Evolutionary conservation across 768 basidiomycete species (phyloP), one percentile per base, ranked within the genome.

Genomic region (Podaxis rugospora): DNA sequence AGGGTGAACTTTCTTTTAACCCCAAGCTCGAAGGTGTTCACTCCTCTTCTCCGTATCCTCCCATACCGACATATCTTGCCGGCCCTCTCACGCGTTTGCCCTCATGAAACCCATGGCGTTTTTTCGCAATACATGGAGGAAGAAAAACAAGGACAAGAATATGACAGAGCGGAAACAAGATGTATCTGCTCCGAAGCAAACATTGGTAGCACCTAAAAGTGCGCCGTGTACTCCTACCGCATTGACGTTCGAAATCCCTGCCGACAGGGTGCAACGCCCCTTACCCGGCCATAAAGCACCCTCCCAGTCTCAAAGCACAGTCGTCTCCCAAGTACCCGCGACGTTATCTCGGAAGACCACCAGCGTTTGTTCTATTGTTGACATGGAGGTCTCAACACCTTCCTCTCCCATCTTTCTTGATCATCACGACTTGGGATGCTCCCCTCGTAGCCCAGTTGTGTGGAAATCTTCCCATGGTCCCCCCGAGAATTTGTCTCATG

Each of bases 91-190:
- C 51, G 57, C 58, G 28, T 36, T 49, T 53, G 49, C 55, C 40
- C 55, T 50, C 61, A 79, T 79, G 79, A 78, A 79, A 66, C 66
- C 74, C 13, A 63, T 76, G 14, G 68, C 73, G 4, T 75, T 80
- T 65, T 67, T 80, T 55, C 75, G 75, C 52, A 74, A 72, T 53
- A 67, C 72, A 11, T 78, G 76, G 76, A 73, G 67, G 64, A 78
- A 71, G 66, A 75, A 70, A 66, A 73, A 72, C 39, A 61, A 61
- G 46, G 59, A 51, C 61, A 55, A 51, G 37, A 16, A 47, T 28
- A 37, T 14, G 46, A 16, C 59, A 14, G 36, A 60, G 52, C 25
- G 44, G 23, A 61, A 61, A 36, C 28, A 27, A 25, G 46, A 55
- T 42, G 21, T 39, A 42, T 46, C 39, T 53, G 10, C 51, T 11